phyloP scores from a whole-genome alignment of 257 asterid genomes.

The Solanum tacnaense region DNA sequence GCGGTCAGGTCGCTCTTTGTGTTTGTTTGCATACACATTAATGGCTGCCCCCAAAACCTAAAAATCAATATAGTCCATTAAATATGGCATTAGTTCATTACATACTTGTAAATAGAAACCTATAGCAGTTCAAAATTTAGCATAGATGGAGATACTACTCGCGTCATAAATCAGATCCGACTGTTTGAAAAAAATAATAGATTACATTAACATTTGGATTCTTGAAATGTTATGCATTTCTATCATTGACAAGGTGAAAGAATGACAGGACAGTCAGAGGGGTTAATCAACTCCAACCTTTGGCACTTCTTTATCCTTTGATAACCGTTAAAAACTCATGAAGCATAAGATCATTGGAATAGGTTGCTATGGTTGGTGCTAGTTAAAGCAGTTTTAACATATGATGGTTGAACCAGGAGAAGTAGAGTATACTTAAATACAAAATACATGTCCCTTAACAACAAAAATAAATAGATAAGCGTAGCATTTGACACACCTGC shows the following conservation, averaged over 20 bases:
- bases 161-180: not conserved
- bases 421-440: not conserved
- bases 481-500: not conserved
- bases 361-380: not conserved
- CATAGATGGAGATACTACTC: not conserved
- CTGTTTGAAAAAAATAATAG: not conserved
- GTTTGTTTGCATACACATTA: slow-evolving; percentile 90
- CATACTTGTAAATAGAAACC: not conserved
- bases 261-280: not conserved
- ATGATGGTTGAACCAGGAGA: not conserved
- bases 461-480: not conserved
- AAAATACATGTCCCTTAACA: not conserved
- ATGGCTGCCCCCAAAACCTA: slow-evolving; percentile 98
- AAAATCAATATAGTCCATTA: not conserved
- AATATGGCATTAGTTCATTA: not conserved
- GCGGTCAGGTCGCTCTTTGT: slow-evolving; percentile 98
- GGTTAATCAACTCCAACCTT: not conserved
- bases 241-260: not conserved
- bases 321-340: not conserved
- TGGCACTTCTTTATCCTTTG: not conserved
- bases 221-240: not conserved
- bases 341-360: not conserved
- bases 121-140: not conserved
- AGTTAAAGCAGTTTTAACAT: not conserved
- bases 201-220: not conserved